Evolutionary conservation across 1,139 yeast species (phyloP).

Genomic region (Komagataea norvegica): DNA sequence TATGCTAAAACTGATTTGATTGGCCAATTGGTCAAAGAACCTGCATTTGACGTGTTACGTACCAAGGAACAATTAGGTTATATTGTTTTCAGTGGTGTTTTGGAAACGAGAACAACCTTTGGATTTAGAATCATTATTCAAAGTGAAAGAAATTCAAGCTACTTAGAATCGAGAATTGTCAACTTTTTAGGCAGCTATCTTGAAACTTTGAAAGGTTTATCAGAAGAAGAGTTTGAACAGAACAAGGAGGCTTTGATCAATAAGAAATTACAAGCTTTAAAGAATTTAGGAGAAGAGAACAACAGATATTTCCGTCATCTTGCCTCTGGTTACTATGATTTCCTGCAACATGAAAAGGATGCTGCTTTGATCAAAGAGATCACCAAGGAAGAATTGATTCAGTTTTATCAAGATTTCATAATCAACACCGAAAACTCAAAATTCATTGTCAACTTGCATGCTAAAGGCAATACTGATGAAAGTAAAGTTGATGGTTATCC

Average conservation of each 20-base stretch:
- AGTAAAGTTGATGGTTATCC: slow-evolving; percentile 30
- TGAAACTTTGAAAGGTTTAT: slow-evolving; percentile 38
- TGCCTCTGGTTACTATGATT: slow-evolving; percentile 74
- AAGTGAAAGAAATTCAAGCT: slow-evolving; percentile 73
- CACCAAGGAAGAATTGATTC: slow-evolving; percentile 52
- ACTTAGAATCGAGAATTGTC: slow-evolving; percentile 73
- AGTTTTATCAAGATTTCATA: slow-evolving; percentile 49
- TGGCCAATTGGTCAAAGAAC: slow-evolving; percentile 73
- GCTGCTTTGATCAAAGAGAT: slow-evolving; percentile 52
- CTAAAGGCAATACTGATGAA: slow-evolving; percentile 40
- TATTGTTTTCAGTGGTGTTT: slow-evolving; percentile 77
- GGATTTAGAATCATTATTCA: slow-evolving; percentile 82
- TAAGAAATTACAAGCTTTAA: slow-evolving; percentile 64
- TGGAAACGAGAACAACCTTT: slow-evolving; percentile 65
- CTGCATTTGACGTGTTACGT: slow-evolving; percentile 82
- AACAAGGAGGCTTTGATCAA: slow-evolving; percentile 66
- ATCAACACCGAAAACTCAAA: slow-evolving; percentile 36
- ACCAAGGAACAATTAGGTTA: slow-evolving; percentile 91
- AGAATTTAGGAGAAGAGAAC: slow-evolving; percentile 75
- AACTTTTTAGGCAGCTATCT: slow-evolving; percentile 44
- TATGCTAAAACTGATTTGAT: slow-evolving; percentile 58
- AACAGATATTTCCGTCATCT: slow-evolving; percentile 62
- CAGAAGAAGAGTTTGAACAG: slow-evolving; percentile 59
- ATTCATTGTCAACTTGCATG: slow-evolving; percentile 63
- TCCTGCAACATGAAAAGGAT: slow-evolving; percentile 50